Evolutionary conservation across 805 yeast species (phyloP), one percentile per base, ranked within the genome.

Genomic region (Saturnispora hagleri): DNA sequence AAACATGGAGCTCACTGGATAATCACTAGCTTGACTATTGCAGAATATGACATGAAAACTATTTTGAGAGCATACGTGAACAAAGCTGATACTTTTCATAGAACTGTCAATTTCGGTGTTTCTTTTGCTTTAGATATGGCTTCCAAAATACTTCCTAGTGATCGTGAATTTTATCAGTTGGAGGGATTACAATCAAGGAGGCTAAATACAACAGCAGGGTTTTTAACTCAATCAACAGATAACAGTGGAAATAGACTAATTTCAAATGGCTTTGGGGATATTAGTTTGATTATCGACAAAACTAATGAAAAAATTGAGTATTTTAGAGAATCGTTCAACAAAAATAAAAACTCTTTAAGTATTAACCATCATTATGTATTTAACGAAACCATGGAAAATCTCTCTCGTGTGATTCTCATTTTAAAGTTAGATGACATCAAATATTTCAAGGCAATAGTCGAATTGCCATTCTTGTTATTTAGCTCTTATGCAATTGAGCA

Each of bases 101-200:
- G 61, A 53, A 52, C 57, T 2, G 76, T 86, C 42, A 83, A 86
- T 52, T 82, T 77, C 60, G 98, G 98, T 51, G 84, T 89, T 47
- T 83, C 95, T 0, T 87, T 91, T 73, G 98, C 99, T 0, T 70
- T 90, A 53, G 93, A 87, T 57, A 77, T 89, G 82, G 95, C 96
- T 1, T 89, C 93, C 4, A 65, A 77, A 4, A 76, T 88, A 12
- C 69, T 82, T n/a, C 73, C 82, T 18, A 74, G 73, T 28, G 95
- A 88, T 59, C 70, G 82, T 43, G 93, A 86, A 59, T 65, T 83
- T 28, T 74, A 79, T 2, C 75, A 76, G 63, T 75, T 48, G 54
- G 69, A 53, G 58, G 69, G 53, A 17, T 47, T 56, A 12, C 55
- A 56, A 31, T 58, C 68, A 62, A 35, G 65, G 65, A 55, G 70